Percentiles rank a stretch among this genome's conserved stretches.
These are phyloP conservation scores for Fistulinella cinereoalba DNA, from an alignment of 1,284 basidiomycete species.

Conservation along the genomic window DNA sequence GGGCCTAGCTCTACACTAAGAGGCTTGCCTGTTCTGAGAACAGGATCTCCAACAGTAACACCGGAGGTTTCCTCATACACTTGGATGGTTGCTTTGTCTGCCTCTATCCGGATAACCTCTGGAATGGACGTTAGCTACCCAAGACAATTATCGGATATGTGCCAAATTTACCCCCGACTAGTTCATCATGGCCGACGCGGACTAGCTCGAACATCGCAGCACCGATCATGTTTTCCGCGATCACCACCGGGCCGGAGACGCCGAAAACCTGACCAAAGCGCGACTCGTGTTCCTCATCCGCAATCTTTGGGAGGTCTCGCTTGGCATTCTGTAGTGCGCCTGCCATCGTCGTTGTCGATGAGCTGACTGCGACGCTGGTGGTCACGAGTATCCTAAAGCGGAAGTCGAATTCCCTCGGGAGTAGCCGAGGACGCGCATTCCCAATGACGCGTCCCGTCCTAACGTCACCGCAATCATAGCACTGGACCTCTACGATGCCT, in stretches of 20 bases:
- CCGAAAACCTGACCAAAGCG: slow-evolving; percentile 90
- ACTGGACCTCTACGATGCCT: slow-evolving; percentile 55
- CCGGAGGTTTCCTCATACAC: slow-evolving; percentile 99
- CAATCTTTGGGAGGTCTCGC: slow-evolving; percentile 80
- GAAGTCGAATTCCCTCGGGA: slow-evolving; percentile 29
- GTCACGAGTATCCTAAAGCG: slow-evolving; percentile 26
- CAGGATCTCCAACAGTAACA: slow-evolving; percentile 97
- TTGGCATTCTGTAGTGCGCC: slow-evolving; percentile 91
- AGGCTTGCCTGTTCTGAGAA: slow-evolving; percentile 95
- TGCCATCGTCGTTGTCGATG: slow-evolving; percentile 56
- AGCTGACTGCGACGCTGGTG: too few relatives aligned
- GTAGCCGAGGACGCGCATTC: slow-evolving; percentile 27
- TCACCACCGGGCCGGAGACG: slow-evolving; percentile 94
- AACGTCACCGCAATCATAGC: slow-evolving; percentile 13
- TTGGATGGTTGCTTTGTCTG: slow-evolving; percentile 97
- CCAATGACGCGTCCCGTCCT: slow-evolving; percentile 33
- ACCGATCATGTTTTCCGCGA: slow-evolving; percentile 95
- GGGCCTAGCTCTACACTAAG: slow-evolving; percentile 97
- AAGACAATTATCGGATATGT: slow-evolving; percentile 1
- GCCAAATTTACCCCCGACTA: slow-evolving; percentile 75
- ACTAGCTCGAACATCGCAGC: slow-evolving; percentile 97
- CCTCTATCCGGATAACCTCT: slow-evolving; percentile 98
- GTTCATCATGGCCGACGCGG: slow-evolving; percentile 93
- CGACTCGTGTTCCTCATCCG: slow-evolving; percentile 87
- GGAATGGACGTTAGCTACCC: slow-evolving; percentile 18